These are phyloP conservation scores for Boletus rufocinnamomeus DNA, from an alignment of 768 basidiomycete genomes.

Conservation along the genomic window DNA sequence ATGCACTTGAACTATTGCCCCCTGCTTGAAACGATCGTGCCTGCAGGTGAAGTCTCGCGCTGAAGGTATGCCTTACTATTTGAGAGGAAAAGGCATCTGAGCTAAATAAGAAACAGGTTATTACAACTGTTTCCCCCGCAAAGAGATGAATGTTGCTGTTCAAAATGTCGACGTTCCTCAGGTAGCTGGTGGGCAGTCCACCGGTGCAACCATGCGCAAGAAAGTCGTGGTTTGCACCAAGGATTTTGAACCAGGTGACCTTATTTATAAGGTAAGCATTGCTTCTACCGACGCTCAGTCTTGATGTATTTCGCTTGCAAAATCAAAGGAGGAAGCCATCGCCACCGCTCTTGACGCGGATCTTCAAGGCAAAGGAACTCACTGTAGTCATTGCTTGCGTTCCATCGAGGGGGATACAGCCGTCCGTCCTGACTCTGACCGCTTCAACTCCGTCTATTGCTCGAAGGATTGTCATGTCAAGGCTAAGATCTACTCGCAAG, in stretches of 20 bases:
- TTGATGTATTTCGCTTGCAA: conserved; percentile 9
- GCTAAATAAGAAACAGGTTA: conserved; percentile 55
- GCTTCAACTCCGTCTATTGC: conserved; percentile 66
- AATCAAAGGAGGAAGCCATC: conserved; percentile 69
- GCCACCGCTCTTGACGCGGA: conserved; percentile 73
- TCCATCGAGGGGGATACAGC: conserved; percentile 48
- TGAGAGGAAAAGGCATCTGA: conserved; percentile 9
- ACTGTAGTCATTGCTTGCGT: conserved; percentile 77
- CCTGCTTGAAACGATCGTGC: conserved; percentile 15
- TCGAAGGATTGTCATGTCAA: conserved; percentile 64
- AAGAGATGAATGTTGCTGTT: conserved; percentile 67
- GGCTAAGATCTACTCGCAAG: conserved; percentile 61
- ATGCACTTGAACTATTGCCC: conserved; percentile 17
- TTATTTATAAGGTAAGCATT: conserved; percentile 67
- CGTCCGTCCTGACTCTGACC: conserved; percentile 50
- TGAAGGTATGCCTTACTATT: conserved; percentile 64
- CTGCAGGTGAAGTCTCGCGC: conserved; percentile 63
- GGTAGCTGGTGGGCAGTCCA: conserved; percentile 16
- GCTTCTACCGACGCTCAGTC: background rate
- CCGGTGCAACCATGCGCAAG: conserved; percentile 36
- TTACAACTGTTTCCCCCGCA: conserved; percentile 75
- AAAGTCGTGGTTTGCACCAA: conserved; percentile 64
- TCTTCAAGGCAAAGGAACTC: conserved; percentile 61
- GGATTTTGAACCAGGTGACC: conserved; percentile 69
- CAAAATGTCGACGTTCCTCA: conserved; percentile 37